Base-by-base conservation (phyloP, 257 asterid species). In the Lantana camara region DNA sequence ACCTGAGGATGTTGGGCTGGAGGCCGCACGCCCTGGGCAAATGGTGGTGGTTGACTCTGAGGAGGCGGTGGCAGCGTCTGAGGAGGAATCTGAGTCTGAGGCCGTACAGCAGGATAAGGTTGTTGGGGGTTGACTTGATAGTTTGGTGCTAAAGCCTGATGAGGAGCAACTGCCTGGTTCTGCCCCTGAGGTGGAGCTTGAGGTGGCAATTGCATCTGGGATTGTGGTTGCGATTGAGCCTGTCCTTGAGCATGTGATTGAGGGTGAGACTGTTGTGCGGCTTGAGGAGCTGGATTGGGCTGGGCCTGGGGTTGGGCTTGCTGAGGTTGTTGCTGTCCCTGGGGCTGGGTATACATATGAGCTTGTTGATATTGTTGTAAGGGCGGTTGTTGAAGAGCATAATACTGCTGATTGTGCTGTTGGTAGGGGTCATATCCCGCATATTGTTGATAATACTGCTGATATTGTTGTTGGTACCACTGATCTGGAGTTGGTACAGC, bases 381-480 rank as follows among this genome's bases (percentile, higher is more conserved):
- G 32, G 78, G 80, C 57, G 79, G 85, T 51, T 88, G 92, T 57
- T 80, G 96, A 47, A 64, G 60, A 48, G 90, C 80, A 52, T 91
- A 83, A 71, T 81, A 83, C 52, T 83, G 92, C 51, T 83, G 90
- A 61, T 72, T 73, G 59, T 79, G 59, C 68, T 89, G 95, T 69
- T 85, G 95, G 65, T 83, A 85, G 60, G 86, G 79, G 37, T 85
- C 91, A 69, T 85, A 87, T 63, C 91, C 98, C 3, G 61, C 64
- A 74, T 82, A 83, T 66, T 90, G 97, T 82, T 89, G 97, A 81
- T 90, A 85, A 74, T 87, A 89, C 64, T 92, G 95, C 75, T 87
- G 98, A 71, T 87, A 90, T 27, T 91, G 95, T 45, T 85, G 96
- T 67, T 90, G 96, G 66, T 87, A 82, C 97, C 87, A 82, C 73